Evolutionary conservation across 2,329 filamentous ascomycete species (phyloP).

Genomic region (Pochonia chlamydosporia): DNA sequence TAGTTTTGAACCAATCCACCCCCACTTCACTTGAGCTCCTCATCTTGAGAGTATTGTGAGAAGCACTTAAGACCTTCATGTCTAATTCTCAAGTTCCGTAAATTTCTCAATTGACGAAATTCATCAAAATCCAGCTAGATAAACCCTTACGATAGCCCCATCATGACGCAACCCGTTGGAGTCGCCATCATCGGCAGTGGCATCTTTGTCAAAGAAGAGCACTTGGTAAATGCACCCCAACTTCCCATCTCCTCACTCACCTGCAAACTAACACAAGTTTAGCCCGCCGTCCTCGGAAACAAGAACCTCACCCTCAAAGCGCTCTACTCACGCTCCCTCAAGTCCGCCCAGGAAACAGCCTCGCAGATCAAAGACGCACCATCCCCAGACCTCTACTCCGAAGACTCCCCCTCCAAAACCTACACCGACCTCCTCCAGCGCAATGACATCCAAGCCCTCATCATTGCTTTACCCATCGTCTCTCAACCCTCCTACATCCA

Average conservation of each 20-base stretch:
- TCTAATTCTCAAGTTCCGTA: too few relatives aligned
- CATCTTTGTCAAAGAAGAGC: conserved; percentile 55
- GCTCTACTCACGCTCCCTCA: conserved; percentile 58
- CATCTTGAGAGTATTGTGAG: too few relatives aligned
- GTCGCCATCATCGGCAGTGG: conserved; percentile 59
- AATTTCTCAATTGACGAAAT: too few relatives aligned
- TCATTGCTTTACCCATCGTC: conserved; percentile 58
- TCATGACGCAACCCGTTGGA: conserved; percentile 26
- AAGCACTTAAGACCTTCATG: too few relatives aligned
- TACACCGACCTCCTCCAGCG: conserved; percentile 48
- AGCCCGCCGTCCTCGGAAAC: background rate
- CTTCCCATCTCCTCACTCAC: too few relatives aligned
- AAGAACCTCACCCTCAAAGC: conserved; percentile 51
- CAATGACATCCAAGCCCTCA: conserved; percentile 48
- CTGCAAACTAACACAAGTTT: background rate
- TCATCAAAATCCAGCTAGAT: background rate
- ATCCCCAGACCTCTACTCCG: conserved; percentile 48
- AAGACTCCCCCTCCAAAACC: conserved; percentile 41
- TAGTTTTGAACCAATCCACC: too few relatives aligned
- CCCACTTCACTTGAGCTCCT: too few relatives aligned
- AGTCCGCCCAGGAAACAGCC: conserved; percentile 45
- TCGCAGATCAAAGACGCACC: conserved; percentile 25
- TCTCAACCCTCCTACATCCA: conserved; percentile 54
- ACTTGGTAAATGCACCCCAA: conserved; percentile 36
- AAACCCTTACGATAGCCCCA: background rate